phyloP scores from a whole-genome alignment of 805 yeast species.

The Candida methanosorbosa region DNA sequence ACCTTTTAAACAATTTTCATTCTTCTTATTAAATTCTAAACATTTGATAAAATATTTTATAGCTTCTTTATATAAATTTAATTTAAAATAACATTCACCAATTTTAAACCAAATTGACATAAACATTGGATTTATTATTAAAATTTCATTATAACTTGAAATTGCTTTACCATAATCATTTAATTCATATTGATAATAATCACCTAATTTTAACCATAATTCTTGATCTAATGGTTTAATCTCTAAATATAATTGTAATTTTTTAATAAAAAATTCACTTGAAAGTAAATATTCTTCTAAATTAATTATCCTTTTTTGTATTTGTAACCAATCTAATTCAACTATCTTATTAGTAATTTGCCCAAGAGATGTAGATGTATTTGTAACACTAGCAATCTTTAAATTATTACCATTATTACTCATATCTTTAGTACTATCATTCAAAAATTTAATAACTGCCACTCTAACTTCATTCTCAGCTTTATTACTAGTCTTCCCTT shows the following conservation, averaged over 20 bases:
- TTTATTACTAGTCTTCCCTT: too few species aligned
- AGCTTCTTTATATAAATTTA: slow-evolving; percentile 11
- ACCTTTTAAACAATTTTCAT: slow-evolving; percentile 70
- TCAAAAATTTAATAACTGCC: slow-evolving; percentile 28
- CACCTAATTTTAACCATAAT: slow-evolving; percentile 71
- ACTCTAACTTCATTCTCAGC: slow-evolving; percentile 21
- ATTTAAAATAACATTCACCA: slow-evolving; percentile 37
- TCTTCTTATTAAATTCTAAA: slow-evolving; percentile 68
- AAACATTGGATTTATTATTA: slow-evolving; percentile 61
- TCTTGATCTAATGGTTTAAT: slow-evolving; percentile 67
- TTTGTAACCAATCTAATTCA: slow-evolving; percentile 7
- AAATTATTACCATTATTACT: slow-evolving; percentile 14
- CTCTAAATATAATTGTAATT: slow-evolving; percentile 47
- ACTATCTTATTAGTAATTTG: background rate
- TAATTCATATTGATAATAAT: slow-evolving; percentile 44
- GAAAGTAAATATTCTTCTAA: slow-evolving; percentile 5
- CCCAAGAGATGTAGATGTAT: slow-evolving; percentile 13
- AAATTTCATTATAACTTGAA: slow-evolving; percentile 59
- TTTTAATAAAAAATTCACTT: slow-evolving; percentile 31
- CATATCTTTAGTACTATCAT: slow-evolving; percentile 6
- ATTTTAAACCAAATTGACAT: slow-evolving; percentile 55
- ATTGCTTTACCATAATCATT: slow-evolving; percentile 66
- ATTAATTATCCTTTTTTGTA: slow-evolving; percentile 15
- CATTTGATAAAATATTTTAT: slow-evolving; percentile 52
- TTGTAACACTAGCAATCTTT: slow-evolving; percentile 8